phyloP scores from a whole-genome alignment of 2,329 filamentous ascomycete genomes.

The Colletotrichum viniferum region DNA sequence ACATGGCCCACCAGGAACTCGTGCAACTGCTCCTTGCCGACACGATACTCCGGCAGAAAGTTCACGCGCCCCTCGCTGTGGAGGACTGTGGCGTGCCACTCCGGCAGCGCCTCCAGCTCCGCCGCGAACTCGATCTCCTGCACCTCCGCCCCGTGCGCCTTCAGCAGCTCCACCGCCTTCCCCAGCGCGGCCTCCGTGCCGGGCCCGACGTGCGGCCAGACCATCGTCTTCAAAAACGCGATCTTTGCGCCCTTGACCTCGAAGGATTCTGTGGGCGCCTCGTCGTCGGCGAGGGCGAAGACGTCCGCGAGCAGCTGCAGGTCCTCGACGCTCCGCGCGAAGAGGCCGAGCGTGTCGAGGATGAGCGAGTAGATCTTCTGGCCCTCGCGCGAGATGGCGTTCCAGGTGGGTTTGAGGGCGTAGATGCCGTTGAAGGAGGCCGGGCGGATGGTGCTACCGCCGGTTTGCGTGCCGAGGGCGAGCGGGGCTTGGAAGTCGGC shows the following conservation, averaged over 20 bases:
- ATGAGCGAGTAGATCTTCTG: slow-evolving; percentile 62
- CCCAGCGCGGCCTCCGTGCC: slow-evolving; percentile 48
- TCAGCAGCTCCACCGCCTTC: slow-evolving; percentile 42
- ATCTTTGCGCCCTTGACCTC: slow-evolving; percentile 54
- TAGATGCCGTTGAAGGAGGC: slow-evolving; percentile 70
- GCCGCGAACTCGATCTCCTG: slow-evolving; percentile 59
- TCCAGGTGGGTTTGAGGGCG: slow-evolving; percentile 71
- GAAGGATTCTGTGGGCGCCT: slow-evolving; percentile 30
- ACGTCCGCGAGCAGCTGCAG: slow-evolving; percentile 59
- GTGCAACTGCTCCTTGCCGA: slow-evolving; percentile 51
- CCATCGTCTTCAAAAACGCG: slow-evolving; percentile 56
- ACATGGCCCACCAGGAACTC: slow-evolving; percentile 52
- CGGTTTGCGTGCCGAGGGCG: slow-evolving; percentile 68
- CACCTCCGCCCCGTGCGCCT: slow-evolving; percentile 54
- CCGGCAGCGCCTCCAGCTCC: slow-evolving; percentile 50
- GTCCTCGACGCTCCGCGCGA: slow-evolving; percentile 61
- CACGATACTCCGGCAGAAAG: slow-evolving; percentile 58
- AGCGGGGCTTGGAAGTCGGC: slow-evolving; percentile 67
- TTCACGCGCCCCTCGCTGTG: slow-evolving; percentile 55
- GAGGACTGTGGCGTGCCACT: slow-evolving; percentile 58
- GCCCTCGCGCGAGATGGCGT: slow-evolving; percentile 65
- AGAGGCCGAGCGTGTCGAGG: slow-evolving; percentile 68
- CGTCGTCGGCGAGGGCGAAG: slow-evolving; percentile 59
- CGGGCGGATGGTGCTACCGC: slow-evolving; percentile 67
- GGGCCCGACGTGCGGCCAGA: slow-evolving; percentile 52